phyloP scores from a whole-genome alignment of 2,329 filamentous ascomycete species.

The Amylocarpus encephaloides region DNA sequence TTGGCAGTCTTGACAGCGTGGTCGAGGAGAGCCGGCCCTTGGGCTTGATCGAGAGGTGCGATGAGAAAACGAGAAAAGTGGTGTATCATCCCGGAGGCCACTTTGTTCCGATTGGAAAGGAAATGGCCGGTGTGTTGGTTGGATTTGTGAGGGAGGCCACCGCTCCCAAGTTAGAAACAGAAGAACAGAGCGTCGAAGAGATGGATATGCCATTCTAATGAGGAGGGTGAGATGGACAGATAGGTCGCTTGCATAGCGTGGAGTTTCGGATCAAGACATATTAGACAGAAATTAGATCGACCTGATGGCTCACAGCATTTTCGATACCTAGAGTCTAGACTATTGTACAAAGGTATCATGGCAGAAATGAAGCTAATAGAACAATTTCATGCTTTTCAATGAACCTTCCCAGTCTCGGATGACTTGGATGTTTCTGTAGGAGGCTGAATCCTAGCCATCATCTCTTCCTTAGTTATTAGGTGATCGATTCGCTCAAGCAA shows the following conservation, averaged over 20 bases:
- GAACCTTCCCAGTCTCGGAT: slow-evolving; percentile 34
- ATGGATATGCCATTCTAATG: slow-evolving; percentile 61
- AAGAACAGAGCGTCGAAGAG: slow-evolving; percentile 56
- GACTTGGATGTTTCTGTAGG: slow-evolving; percentile 28
- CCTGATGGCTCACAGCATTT: slow-evolving; percentile 14
- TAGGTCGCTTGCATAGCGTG: slow-evolving; percentile 14
- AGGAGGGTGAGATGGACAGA: neutral
- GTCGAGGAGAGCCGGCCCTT: slow-evolving; percentile 72
- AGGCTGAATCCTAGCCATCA: slow-evolving; percentile 97
- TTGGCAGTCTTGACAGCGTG: slow-evolving; percentile 80
- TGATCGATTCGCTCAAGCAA: slow-evolving; percentile 90
- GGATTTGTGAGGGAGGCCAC: slow-evolving; percentile 56
- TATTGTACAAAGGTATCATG: slow-evolving; percentile 30
- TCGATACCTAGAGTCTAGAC: slow-evolving; percentile 30
- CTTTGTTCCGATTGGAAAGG: slow-evolving; percentile 77
- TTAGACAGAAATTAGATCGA: slow-evolving; percentile 9
- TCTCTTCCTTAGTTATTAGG: slow-evolving; percentile 98
- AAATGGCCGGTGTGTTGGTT: slow-evolving; percentile 70
- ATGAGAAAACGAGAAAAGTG: slow-evolving; percentile 37
- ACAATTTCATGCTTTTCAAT: slow-evolving; percentile 21
- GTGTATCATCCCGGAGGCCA: slow-evolving; percentile 79
- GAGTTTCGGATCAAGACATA: slow-evolving; percentile 19
- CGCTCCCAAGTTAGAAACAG: slow-evolving; percentile 40
- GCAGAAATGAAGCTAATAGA: slow-evolving; percentile 13
- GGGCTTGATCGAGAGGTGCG: slow-evolving; percentile 60